phyloP scores from a whole-genome alignment of 1,139 yeast genomes.

The Yamadazyma oceani region DNA sequence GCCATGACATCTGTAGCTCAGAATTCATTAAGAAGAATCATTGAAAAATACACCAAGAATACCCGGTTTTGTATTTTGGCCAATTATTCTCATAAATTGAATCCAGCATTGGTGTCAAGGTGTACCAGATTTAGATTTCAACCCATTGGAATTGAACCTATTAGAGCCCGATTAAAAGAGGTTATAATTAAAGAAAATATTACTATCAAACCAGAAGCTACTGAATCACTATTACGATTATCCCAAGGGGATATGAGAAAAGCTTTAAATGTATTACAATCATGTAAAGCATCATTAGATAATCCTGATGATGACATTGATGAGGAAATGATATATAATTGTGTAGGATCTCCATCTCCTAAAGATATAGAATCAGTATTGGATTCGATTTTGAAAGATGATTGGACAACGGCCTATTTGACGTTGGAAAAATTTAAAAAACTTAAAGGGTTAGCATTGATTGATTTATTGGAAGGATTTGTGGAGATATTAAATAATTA shows the following conservation, averaged over 20 bases:
- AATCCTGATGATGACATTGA: conserved; percentile 53
- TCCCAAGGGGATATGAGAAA: conserved; percentile 96
- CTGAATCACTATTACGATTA: conserved; percentile 62
- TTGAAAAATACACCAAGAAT: conserved; percentile 92
- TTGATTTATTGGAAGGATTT: conserved; percentile 79
- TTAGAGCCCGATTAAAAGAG: conserved; percentile 60
- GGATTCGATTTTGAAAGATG: conserved; percentile 77
- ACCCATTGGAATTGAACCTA: conserved; percentile 71
- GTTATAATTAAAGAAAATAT: conserved; percentile 72
- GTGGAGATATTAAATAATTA: conserved; percentile 65
- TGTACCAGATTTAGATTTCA: conserved; percentile 94
- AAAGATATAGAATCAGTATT: conserved; percentile 74
- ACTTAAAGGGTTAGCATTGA: conserved; percentile 81
- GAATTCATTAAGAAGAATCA: conserved; percentile 86
- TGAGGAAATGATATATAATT: conserved; percentile 79
- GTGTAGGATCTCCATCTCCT: conserved; percentile 96
- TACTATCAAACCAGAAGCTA: conserved; percentile 58
- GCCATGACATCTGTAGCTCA: conserved; percentile 97
- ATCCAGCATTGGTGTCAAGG: conserved; percentile 91
- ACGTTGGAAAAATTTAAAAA: conserved; percentile 65
- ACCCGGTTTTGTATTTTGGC: conserved; percentile 96
- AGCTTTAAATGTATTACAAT: conserved; percentile 90
- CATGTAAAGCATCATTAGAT: conserved; percentile 79
- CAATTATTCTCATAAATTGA: conserved; percentile 91
- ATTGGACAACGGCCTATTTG: conserved; percentile 77